These are phyloP conservation scores for Hemileccinum rubropunctum DNA, from an alignment of 768 basidiomycete species.

Conservation along the genomic window DNA sequence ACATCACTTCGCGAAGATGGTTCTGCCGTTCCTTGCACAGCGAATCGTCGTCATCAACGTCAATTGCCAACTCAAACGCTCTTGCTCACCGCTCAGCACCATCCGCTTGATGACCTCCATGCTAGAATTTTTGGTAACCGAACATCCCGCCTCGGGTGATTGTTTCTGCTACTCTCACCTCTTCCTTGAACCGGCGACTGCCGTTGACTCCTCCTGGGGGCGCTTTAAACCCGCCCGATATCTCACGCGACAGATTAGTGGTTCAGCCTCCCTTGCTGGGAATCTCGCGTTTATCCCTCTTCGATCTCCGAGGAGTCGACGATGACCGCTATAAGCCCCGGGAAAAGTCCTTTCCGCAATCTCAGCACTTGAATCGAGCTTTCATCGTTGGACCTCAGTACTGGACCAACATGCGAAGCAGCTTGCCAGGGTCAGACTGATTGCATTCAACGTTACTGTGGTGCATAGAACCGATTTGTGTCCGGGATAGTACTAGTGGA, in stretches of 20 bases:
- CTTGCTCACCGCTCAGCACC: background rate
- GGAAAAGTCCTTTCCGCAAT: conserved; percentile 12
- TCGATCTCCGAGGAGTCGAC: conserved; percentile 29
- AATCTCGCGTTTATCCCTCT: conserved; percentile 5
- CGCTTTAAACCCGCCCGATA: conserved; percentile 17
- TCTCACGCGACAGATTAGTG: conserved; percentile 22
- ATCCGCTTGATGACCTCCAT: too few species aligned
- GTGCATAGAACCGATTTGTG: conserved; percentile 1
- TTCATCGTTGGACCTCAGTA: conserved; percentile 6
- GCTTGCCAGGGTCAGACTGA: conserved; percentile 12
- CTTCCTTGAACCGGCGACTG: conserved; percentile 14
- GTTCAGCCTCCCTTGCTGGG: conserved; percentile 13
- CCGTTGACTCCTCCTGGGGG: conserved; percentile 12
- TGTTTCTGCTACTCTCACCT: background rate
- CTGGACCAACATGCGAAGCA: conserved; percentile 6
- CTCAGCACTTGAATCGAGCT: conserved; percentile 4
- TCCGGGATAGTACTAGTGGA: conserved; percentile 1
- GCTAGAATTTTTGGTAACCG: background rate
- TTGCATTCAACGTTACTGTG: conserved; percentile 11
- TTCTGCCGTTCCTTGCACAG: conserved; percentile 6
- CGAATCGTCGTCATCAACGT: conserved; percentile 8
- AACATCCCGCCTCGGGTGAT: conserved; percentile 6
- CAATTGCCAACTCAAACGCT: conserved; percentile 11
- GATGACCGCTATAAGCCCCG: conserved; percentile 6
- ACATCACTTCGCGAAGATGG: conserved; percentile 26